Evolutionary conservation across 139 green algal genomes (phyloP), one percentile per base, ranked within the genome.

Genomic region (Auxenochlorella pyrenoidosa): DNA sequence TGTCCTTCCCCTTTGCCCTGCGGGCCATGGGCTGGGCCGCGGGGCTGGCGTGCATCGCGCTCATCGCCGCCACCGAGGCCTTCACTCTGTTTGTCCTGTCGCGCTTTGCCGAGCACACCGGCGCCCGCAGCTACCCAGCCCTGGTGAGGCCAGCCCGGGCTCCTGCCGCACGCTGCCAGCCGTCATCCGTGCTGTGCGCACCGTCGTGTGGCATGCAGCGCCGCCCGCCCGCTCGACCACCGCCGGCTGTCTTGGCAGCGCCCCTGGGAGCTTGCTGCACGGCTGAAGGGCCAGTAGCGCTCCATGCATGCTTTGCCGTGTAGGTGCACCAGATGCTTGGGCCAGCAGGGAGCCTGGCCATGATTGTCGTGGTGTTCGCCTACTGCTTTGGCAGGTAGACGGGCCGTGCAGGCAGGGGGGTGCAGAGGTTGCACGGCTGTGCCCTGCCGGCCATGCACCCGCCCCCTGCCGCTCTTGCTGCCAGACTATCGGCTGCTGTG

Each of bases 41-140:
- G 12, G 94, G 94, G 28, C 54, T 96, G 2, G 26, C 93, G 0
- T 75, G 94, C 32, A 91, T 91, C 32, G 3, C 91, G 0, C 4
- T 87, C 0, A 83, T 96, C 32, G 92, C 85, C 16, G n/a, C 32
- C 12, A 58, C 79, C 0, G 92, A 96, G 60, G 90, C 83, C 0
- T 95, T 95, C 85, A 96, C 95, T 2, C 89, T 96, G 34, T 96
- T 96, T 65, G 91, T 96, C n/a, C 92, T 97, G 24, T 86, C 90
- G 1, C 88, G 84, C 59, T 93, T 84, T 78, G 86, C 90, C 32
- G 89, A 94, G 82, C 59, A 83, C 22, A 94, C 93, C n/a, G 38
- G 88, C 10, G 87, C 86, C 0, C 38, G 36, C n/a, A 76, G 70
- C 15, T 76, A 76, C 70, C 22, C 34, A 6, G 70, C 34, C 10